phyloP scores from a whole-genome alignment of 2,329 filamentous ascomycete genomes.

The Grosmannia penicillata region DNA sequence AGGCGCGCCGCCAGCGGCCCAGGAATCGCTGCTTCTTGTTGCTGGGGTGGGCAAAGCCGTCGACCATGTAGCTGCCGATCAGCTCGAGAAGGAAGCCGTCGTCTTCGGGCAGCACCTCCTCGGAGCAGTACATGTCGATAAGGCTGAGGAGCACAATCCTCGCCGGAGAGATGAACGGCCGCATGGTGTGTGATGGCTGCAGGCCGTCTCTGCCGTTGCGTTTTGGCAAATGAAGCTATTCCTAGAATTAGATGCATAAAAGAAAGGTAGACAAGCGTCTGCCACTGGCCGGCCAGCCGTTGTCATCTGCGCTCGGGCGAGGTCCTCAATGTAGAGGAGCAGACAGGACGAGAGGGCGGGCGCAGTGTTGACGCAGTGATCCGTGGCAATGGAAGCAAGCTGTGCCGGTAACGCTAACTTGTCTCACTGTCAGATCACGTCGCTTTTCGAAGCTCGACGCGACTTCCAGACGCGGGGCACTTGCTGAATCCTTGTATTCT shows the following conservation, averaged over 20 bases:
- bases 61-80: slow-evolving; percentile 29
- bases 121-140: slow-evolving; percentile 66
- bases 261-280: too few species aligned
- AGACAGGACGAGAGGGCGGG: neutral
- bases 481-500: too few species aligned
- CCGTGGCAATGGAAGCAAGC: too few species aligned
- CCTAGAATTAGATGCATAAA: too few species aligned
- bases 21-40: slow-evolving; percentile 9
- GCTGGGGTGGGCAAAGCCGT: slow-evolving; percentile 22
- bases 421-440: too few species aligned
- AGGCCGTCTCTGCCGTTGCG: too few species aligned
- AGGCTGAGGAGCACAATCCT: slow-evolving; percentile 74
- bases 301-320: too few species aligned
- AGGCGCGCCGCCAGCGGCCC: slow-evolving; percentile 31
- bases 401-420: too few species aligned
- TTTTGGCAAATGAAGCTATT: neutral
- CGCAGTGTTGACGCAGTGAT: neutral
- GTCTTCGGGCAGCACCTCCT: slow-evolving; percentile 27
- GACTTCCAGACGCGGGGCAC: too few species aligned
- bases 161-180: slow-evolving; percentile 9
- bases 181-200: slow-evolving; percentile 29
- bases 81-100: slow-evolving; percentile 26
- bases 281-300: too few species aligned
- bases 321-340: too few species aligned
- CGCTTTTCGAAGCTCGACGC: too few species aligned